These are phyloP conservation scores for Ramularia endophylla DNA, from an alignment of 2,329 filamentous ascomycete species.

Conservation along the genomic window DNA sequence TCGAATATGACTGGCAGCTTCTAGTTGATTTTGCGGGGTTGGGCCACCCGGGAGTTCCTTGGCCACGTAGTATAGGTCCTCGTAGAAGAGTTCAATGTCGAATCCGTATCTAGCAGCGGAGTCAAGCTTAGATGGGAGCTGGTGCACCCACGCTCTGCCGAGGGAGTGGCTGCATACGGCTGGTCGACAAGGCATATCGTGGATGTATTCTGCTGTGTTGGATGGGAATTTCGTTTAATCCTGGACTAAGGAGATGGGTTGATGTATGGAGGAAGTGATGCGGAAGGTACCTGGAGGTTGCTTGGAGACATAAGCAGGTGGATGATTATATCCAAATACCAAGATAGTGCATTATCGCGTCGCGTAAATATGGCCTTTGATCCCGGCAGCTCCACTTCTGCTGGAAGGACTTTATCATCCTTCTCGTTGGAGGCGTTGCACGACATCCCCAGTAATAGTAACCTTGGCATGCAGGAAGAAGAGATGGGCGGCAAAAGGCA, in stretches of 20 bases:
- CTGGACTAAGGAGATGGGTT: no score
- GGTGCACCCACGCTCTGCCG: slow-evolving; percentile 65
- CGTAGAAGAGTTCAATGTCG: slow-evolving; percentile 72
- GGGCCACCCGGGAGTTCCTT: slow-evolving; percentile 39
- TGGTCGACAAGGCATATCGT: slow-evolving; percentile 48
- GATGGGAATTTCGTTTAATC: not conserved
- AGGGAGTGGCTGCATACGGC: slow-evolving; percentile 74
- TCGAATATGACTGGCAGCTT: slow-evolving; percentile 54
- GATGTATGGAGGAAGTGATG: not conserved
- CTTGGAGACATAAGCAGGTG: no score
- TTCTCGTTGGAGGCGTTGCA: no score
- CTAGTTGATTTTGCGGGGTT: slow-evolving; percentile 43
- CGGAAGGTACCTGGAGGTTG: no score
- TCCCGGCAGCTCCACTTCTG: no score
- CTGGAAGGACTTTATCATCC: no score
- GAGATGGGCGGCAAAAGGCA: no score
- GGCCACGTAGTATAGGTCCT: slow-evolving; percentile 63
- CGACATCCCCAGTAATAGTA: no score
- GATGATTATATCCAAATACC: no score
- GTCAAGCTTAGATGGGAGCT: slow-evolving; percentile 60
- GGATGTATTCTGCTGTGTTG: not conserved
- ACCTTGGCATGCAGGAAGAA: no score
- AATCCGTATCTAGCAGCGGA: slow-evolving; percentile 61
- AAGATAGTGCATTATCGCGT: no score
- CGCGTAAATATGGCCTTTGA: no score